phyloP scores from a whole-genome alignment of 345 rosid species.

The Luvunga scandens region DNA sequence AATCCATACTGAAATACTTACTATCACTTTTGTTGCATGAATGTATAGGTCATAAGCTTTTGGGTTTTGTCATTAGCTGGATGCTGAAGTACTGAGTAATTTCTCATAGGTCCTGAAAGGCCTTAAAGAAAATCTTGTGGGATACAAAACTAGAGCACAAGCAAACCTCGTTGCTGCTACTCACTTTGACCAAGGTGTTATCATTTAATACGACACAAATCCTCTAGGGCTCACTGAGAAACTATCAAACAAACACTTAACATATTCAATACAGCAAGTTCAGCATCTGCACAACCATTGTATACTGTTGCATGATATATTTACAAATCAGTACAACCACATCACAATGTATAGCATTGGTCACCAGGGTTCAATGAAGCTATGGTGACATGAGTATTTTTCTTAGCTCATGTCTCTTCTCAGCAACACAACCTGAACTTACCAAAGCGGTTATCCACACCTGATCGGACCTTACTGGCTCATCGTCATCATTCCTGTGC shows the following conservation, averaged over 20 bases:
- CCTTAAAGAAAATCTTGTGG: background rate
- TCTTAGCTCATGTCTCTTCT: conserved; percentile 36
- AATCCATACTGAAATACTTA: background rate
- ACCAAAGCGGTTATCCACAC: conserved; percentile 78
- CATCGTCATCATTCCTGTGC: conserved; percentile 98
- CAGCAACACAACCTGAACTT: conserved; percentile 55
- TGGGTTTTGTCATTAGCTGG: background rate
- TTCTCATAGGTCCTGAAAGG: background rate
- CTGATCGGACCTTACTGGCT: conserved; percentile 75
- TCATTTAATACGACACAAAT: background rate
- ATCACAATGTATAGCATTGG: background rate
- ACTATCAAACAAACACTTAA: background rate
- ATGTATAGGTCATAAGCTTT: background rate
- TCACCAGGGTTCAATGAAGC: background rate
- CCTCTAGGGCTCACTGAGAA: background rate
- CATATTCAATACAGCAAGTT: conserved; percentile 1
- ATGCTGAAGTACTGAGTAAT: background rate
- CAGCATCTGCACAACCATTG: background rate
- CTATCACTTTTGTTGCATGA: background rate
- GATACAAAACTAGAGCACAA: background rate
- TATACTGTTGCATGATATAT: background rate
- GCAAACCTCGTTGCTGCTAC: background rate
- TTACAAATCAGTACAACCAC: conserved; percentile 3
- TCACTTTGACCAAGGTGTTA: background rate
- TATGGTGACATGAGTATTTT: conserved; percentile 54